These are phyloP conservation scores for Heritiera littoralis DNA, from an alignment of 345 rosid species.

Conservation along the genomic window DNA sequence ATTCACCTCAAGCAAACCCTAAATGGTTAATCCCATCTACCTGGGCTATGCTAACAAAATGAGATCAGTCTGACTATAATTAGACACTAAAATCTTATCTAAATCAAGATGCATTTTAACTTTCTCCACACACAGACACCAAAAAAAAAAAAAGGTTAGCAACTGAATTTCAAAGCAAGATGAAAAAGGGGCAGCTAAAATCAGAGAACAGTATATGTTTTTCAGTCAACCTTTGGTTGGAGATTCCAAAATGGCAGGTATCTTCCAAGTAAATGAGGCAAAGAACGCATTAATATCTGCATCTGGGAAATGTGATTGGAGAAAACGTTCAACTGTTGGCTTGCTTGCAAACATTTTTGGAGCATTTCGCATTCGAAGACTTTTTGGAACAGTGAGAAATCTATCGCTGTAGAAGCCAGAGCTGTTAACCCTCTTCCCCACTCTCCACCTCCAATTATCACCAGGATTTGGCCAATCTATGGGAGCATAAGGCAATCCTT, in stretches of 20 bases:
- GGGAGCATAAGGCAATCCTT: conserved; percentile 91
- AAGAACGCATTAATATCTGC: conserved; percentile 61
- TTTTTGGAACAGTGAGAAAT: conserved; percentile 55
- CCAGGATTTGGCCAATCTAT: conserved; percentile 71
- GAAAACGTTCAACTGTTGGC: conserved; percentile 48
- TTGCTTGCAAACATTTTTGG: conserved; percentile 52
- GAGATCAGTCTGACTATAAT: not conserved
- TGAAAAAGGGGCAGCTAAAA: not conserved
- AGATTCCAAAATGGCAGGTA: conserved; percentile 49
- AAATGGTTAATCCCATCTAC: not conserved
- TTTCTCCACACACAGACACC: not conserved
- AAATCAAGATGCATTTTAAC: not conserved
- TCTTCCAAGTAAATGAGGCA: conserved; percentile 64
- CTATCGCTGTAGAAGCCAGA: conserved; percentile 59
- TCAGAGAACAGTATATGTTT: not conserved
- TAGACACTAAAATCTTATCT: not conserved
- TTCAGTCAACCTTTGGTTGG: conserved; percentile 11
- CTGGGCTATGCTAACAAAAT: not conserved
- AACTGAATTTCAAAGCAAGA: not conserved
- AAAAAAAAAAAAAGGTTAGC: not conserved
- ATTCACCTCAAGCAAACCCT: not conserved
- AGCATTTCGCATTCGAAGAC: conserved; percentile 30
- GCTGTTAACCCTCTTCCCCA: conserved; percentile 60
- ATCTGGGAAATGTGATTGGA: conserved; percentile 47
- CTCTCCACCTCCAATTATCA: conserved; percentile 85